Percentiles rank a stretch among this genome's conserved stretches.
Evolutionary conservation across 148 eudicot genomes (phyloP).

Genomic region (Chenopodium formosanum): DNA sequence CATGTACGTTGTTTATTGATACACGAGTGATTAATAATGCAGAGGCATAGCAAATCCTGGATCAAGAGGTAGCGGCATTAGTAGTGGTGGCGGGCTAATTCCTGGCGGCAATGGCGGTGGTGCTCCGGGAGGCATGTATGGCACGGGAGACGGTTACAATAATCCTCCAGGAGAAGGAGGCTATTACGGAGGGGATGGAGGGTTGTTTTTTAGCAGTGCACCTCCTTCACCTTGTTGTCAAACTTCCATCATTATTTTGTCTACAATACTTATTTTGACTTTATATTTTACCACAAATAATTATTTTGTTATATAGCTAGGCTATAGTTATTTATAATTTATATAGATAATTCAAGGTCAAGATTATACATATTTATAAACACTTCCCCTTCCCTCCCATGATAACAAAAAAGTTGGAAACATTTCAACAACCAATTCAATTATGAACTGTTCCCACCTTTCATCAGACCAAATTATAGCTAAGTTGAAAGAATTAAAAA

Average conservation of each 20-base stretch:
- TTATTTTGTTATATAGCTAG: conserved; percentile 7
- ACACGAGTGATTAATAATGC: conserved; percentile 17
- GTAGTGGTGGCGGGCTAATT: conserved; percentile 33
- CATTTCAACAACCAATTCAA: background rate
- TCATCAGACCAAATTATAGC: conserved; percentile 16
- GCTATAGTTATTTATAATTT: background rate
- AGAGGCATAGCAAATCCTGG: conserved; percentile 43
- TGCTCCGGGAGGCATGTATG: conserved; percentile 21
- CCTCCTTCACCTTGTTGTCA: conserved; percentile 20
- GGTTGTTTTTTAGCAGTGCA: conserved; percentile 34
- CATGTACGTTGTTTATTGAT: background rate
- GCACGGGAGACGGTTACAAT: conserved; percentile 17
- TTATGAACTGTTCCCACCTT: conserved; percentile 16
- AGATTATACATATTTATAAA: conserved; percentile 15
- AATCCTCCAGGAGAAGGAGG: conserved; percentile 35
- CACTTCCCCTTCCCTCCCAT: background rate
- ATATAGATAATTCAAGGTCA: conserved; percentile 10
- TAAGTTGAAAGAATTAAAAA: conserved; percentile 5
- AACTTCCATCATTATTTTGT: conserved; percentile 39
- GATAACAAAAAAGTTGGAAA: background rate
- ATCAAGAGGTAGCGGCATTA: conserved; percentile 32
- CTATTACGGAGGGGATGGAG: conserved; percentile 38
- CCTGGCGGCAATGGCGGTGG: conserved; percentile 25
- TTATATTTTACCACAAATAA: conserved; percentile 25
- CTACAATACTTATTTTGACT: conserved; percentile 32